A percentile compares a stretch with the other conserved stretches of the same genome.
Evolutionary conservation across 2,329 filamentous ascomycete genomes (phyloP).

Genomic region (Colletotrichum eremochloae): DNA sequence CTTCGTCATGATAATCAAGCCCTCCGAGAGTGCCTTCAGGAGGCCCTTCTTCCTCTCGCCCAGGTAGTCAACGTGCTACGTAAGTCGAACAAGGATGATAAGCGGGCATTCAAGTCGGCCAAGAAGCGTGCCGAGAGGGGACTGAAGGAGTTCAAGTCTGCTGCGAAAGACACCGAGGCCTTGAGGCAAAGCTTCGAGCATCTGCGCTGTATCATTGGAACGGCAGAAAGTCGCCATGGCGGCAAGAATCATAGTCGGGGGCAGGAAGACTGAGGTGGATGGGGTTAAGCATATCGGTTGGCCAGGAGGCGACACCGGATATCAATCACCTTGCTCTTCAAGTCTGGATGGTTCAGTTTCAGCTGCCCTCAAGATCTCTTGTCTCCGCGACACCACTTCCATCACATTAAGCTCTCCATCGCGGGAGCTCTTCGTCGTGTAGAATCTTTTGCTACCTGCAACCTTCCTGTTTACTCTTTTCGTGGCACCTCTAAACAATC

Average conservation of each 20-base stretch:
- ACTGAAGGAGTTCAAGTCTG: neutral
- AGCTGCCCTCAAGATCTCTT: neutral
- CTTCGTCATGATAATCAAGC: neutral
- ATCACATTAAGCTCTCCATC: neutral
- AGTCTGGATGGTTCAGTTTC: neutral
- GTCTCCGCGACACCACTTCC: neutral
- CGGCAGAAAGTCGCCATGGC: neutral
- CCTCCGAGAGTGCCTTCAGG: neutral
- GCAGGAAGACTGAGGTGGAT: neutral
- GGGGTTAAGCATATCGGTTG: neutral
- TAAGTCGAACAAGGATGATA: slow-evolving; percentile 9
- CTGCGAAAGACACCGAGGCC: neutral
- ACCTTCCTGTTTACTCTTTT: neutral
- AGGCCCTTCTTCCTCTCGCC: neutral
- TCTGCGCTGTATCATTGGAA: neutral
- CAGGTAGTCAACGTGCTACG: neutral
- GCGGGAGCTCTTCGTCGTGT: neutral
- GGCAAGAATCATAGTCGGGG: too few species aligned
- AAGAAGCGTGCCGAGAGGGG: neutral
- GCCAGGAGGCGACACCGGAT: too few species aligned
- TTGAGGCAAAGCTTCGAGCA: neutral
- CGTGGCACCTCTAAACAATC: neutral
- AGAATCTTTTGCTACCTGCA: neutral
- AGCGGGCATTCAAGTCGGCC: neutral
- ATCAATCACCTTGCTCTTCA: neutral